Percentiles rank a stretch among this genome's conserved stretches.
Evolutionary conservation across 2,329 filamentous ascomycete species (phyloP).

Genomic region (Penicillium sp.): DNA sequence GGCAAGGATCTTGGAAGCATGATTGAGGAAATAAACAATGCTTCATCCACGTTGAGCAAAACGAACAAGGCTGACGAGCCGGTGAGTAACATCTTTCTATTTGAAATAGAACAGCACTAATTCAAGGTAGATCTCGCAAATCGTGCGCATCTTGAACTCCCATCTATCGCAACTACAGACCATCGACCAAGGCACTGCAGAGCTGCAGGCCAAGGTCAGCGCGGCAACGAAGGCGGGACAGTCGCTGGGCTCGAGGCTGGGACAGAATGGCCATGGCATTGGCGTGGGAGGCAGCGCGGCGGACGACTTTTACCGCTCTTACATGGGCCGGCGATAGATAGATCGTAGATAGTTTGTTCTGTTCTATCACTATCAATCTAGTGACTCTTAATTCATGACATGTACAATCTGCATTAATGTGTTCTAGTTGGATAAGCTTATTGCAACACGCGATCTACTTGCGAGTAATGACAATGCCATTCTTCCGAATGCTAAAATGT

Average conservation of each 20-base stretch:
- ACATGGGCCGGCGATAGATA: too few relatives aligned
- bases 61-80: constrained; percentile 83
- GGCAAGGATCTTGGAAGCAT: constrained; percentile 88
- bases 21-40: constrained; percentile 97
- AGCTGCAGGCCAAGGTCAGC: constrained; percentile 75
- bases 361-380: neutral
- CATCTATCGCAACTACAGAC: constrained; percentile 89
- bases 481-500: too few relatives aligned
- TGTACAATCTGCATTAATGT: too few relatives aligned
- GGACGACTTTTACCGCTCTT: constrained; percentile 88
- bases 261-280: constrained; percentile 33
- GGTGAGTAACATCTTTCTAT: constrained; percentile 52
- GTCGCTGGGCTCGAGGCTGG: constrained; percentile 41
- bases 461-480: too few relatives aligned
- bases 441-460: too few relatives aligned
- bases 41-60: constrained; percentile 84
- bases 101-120: neutral
- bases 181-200: constrained; percentile 81
- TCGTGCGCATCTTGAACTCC: constrained; percentile 89
- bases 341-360: constrained; percentile 33
- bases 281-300: constrained; percentile 60
- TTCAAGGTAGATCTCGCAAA: constrained; percentile 71
- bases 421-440: too few relatives aligned
- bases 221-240: constrained; percentile 76
- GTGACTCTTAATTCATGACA: too few relatives aligned